phyloP scores from a whole-genome alignment of 2,329 filamentous ascomycete genomes.

The Metarhizium robertsii region DNA sequence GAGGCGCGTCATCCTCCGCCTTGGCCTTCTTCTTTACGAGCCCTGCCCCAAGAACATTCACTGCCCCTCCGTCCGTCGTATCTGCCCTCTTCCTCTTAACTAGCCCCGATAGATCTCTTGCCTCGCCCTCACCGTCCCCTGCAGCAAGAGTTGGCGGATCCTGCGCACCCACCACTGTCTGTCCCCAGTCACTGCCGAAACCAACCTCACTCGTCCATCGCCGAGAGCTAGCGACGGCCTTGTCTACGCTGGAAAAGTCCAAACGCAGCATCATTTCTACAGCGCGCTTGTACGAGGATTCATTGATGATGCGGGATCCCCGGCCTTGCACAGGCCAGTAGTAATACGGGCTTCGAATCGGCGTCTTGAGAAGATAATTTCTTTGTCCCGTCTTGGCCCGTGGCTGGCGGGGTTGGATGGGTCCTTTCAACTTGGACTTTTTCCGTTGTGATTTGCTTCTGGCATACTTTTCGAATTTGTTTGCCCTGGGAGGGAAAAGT shows the following conservation, averaged over 20 bases:
- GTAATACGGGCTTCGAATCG: constrained; percentile 51
- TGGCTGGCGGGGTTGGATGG: constrained; percentile 54
- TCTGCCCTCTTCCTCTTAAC: constrained; percentile 37
- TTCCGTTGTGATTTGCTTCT: constrained; percentile 27
- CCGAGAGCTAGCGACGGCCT: constrained; percentile 53
- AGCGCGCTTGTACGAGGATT: constrained; percentile 56
- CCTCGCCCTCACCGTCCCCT: constrained; percentile 10
- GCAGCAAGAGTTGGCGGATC: constrained; percentile 12
- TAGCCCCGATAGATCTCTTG: constrained; percentile 40
- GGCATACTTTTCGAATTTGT: constrained; percentile 1
- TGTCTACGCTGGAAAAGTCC: constrained; percentile 59
- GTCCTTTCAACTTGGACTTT: constrained; percentile 44
- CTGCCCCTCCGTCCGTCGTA: constrained; percentile 13
- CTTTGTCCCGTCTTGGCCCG: constrained; percentile 51
- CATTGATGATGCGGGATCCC: constrained; percentile 54
- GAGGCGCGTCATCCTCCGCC: constrained; percentile 11
- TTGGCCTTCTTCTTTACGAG: constrained; percentile 49
- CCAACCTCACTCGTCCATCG: constrained; percentile 64
- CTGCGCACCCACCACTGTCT: constrained; percentile 36
- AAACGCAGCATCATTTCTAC: constrained; percentile 62
- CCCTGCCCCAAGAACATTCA: constrained; percentile 38
- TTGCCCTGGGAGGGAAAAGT: constrained; percentile 19
- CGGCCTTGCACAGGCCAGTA: constrained; percentile 53
- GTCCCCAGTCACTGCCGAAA: constrained; percentile 42
- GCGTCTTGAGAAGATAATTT: constrained; percentile 38